Percentiles rank a stretch among this genome's conserved stretches.
Evolutionary conservation across 2,329 filamentous ascomycete species (phyloP).

Genomic region (Fusarium drepaniforme): DNA sequence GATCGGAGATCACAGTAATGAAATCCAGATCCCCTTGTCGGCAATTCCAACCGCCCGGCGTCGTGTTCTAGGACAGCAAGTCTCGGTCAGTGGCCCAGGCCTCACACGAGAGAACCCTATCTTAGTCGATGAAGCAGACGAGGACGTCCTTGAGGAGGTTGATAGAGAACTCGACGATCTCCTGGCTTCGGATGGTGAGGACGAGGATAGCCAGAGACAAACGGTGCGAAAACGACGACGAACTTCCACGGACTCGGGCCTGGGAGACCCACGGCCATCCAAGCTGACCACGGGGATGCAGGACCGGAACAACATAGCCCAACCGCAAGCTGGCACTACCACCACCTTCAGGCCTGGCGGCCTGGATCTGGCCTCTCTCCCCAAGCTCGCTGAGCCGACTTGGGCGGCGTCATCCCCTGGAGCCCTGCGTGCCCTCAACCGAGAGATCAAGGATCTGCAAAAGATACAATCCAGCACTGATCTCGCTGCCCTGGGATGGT

Average conservation of each 20-base stretch:
- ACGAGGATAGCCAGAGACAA: not conserved
- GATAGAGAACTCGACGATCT: slow-evolving; percentile 36
- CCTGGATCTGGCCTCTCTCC: slow-evolving; percentile 72
- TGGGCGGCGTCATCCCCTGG: slow-evolving; percentile 46
- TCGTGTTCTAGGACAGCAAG: slow-evolving; percentile 4
- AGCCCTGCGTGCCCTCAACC: slow-evolving; percentile 42
- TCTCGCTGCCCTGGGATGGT: slow-evolving; percentile 82
- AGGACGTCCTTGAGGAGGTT: slow-evolving; percentile 2
- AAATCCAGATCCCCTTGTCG: slow-evolving; percentile 43
- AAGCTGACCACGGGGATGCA: slow-evolving; percentile 33
- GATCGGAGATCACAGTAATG: not conserved
- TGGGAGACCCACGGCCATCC: slow-evolving; percentile 24
- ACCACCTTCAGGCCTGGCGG: slow-evolving; percentile 73
- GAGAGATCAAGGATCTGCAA: slow-evolving; percentile 73
- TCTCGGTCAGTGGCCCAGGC: not conserved
- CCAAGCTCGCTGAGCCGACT: slow-evolving; percentile 63
- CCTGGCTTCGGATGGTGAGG: slow-evolving; percentile 38
- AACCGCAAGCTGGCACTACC: not conserved
- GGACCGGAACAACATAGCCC: slow-evolving; percentile 5
- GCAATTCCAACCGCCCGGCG: slow-evolving; percentile 43
- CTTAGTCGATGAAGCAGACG: slow-evolving; percentile 14
- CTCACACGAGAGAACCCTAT: slow-evolving; percentile 6
- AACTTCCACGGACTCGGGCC: slow-evolving; percentile 35
- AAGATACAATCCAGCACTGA: slow-evolving; percentile 72
- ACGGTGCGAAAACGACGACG: slow-evolving; percentile 36